Percentiles rank a stretch among this genome's conserved stretches.
Evolutionary conservation across 306 rosid genomes (phyloP).

Genomic region (Comarum palustre): DNA sequence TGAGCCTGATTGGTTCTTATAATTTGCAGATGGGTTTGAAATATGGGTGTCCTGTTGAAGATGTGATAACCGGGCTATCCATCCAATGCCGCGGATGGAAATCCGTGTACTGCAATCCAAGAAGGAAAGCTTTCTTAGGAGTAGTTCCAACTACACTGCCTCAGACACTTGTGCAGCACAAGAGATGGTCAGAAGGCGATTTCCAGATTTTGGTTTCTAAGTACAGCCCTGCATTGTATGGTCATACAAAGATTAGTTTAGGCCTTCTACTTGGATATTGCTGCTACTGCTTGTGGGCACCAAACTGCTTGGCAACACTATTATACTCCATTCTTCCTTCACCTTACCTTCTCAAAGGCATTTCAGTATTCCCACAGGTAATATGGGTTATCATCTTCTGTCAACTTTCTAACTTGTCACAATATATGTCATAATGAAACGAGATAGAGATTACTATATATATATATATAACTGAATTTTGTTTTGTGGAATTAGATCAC

Average conservation of each 20-base stretch:
- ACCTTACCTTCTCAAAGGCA: slow-evolving; percentile 54
- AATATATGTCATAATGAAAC: background rate
- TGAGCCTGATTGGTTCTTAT: background rate
- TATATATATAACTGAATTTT: background rate
- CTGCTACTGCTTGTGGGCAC: slow-evolving; percentile 56
- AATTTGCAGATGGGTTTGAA: slow-evolving; percentile 57
- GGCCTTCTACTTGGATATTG: slow-evolving; percentile 65
- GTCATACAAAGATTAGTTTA: slow-evolving; percentile 45
- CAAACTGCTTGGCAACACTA: slow-evolving; percentile 44
- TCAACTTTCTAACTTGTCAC: background rate
- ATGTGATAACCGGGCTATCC: slow-evolving; percentile 67
- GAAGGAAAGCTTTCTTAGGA: slow-evolving; percentile 67
- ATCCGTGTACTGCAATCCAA: slow-evolving; percentile 62
- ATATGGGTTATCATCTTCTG: background rate
- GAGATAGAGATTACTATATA: background rate
- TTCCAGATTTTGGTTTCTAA: slow-evolving; percentile 54
- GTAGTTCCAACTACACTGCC: slow-evolving; percentile 52
- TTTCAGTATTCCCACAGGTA: slow-evolving; percentile 68
- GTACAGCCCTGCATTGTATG: slow-evolving; percentile 58
- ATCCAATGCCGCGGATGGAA: slow-evolving; percentile 71
- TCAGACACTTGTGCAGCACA: slow-evolving; percentile 61
- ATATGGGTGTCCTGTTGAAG: slow-evolving; percentile 79
- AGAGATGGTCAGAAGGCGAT: slow-evolving; percentile 87
- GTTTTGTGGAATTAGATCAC: slow-evolving; percentile 46
- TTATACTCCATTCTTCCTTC: slow-evolving; percentile 67